phyloP scores from a whole-genome alignment of 805 yeast genomes.

The Candida andamanensis region DNA sequence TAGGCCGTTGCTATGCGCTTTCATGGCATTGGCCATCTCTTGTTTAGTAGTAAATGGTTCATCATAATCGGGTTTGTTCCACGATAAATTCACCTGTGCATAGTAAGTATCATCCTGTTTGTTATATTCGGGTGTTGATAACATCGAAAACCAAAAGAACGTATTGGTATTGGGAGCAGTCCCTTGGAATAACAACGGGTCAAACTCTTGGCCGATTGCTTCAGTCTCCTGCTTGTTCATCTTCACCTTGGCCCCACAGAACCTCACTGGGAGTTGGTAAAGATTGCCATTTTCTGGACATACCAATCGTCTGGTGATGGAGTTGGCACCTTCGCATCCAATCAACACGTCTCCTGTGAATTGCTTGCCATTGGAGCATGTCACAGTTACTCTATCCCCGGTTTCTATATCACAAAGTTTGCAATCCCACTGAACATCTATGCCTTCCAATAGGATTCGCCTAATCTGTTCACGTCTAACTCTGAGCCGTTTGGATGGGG shows the following conservation, averaged over 20 bases:
- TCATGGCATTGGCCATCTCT: slow-evolving; percentile 15
- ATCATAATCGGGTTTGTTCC: slow-evolving; percentile 9
- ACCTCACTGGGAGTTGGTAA: slow-evolving; percentile 20
- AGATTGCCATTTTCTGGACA: slow-evolving; percentile 15
- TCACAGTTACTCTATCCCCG: slow-evolving; percentile 8
- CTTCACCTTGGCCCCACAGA: slow-evolving; percentile 20
- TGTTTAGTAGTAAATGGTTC: slow-evolving; percentile 13
- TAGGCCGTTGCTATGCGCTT: slow-evolving; percentile 12
- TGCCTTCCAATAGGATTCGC: slow-evolving; percentile 15
- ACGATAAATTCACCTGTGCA: slow-evolving; percentile 16
- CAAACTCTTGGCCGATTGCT: slow-evolving; percentile 14
- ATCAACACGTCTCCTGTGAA: slow-evolving; percentile 17
- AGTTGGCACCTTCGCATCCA: slow-evolving; percentile 23
- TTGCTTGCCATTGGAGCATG: slow-evolving; percentile 10
- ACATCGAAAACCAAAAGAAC: slow-evolving; percentile 25
- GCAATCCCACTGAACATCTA: slow-evolving; percentile 24
- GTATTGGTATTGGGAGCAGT: slow-evolving; percentile 19
- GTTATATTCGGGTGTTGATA: slow-evolving; percentile 15
- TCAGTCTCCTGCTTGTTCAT: slow-evolving; percentile 16
- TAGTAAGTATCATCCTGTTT: slow-evolving; percentile 10
- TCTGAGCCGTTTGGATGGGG: slow-evolving; percentile 23
- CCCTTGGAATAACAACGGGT: slow-evolving; percentile 25
- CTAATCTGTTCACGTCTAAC: slow-evolving; percentile 25
- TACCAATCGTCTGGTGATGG: slow-evolving; percentile 16
- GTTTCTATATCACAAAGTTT: slow-evolving; percentile 11